Conservation (phyloP, 2,329 filamentous ascomycete species). For the Talaromyces piceae region DNA sequence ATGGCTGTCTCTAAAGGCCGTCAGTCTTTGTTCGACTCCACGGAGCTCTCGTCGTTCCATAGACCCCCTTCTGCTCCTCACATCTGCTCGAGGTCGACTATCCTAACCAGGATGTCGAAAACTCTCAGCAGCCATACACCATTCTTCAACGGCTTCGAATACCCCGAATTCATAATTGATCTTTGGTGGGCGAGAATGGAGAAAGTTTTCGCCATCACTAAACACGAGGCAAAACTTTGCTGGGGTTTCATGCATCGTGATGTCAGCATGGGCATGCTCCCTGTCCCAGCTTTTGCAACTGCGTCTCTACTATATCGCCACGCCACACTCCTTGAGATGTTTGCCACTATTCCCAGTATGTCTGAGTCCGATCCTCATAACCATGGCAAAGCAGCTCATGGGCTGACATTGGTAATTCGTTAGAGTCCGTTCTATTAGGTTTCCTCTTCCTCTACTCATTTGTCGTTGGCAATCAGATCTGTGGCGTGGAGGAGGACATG, state of each 20-base stretch:
- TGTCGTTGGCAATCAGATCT: constrained; percentile 10
- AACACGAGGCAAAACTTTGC: constrained; percentile 7
- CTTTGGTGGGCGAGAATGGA: not conserved
- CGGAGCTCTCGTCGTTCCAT: not conserved
- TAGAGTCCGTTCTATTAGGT: constrained; percentile 7
- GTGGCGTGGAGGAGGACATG: constrained; percentile 6
- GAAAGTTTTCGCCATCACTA: constrained; percentile 3
- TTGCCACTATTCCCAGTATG: constrained; percentile 4
- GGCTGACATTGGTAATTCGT: not conserved
- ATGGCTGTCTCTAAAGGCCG: not conserved
- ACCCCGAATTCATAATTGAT: too few relatives aligned
- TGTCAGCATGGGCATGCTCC: constrained; percentile 10
- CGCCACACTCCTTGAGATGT: constrained; percentile 3
- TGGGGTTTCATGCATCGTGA: constrained; percentile 10
- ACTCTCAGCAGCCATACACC: not conserved
- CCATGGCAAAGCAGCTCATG: not conserved
- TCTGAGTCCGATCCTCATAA: not conserved
- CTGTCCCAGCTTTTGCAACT: constrained; percentile 7
- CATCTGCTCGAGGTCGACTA: not conserved
- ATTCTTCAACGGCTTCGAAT: not conserved
- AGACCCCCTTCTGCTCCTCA: not conserved
- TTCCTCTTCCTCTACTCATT: constrained; percentile 7
- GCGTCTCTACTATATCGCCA: constrained; percentile 11
- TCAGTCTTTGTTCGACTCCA: not conserved
- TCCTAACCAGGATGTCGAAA: not conserved